A percentile compares a stretch with the other conserved stretches of the same genome.
Conservation (phyloP, 768 basidiomycete genomes). For the Vararia minispora region DNA sequence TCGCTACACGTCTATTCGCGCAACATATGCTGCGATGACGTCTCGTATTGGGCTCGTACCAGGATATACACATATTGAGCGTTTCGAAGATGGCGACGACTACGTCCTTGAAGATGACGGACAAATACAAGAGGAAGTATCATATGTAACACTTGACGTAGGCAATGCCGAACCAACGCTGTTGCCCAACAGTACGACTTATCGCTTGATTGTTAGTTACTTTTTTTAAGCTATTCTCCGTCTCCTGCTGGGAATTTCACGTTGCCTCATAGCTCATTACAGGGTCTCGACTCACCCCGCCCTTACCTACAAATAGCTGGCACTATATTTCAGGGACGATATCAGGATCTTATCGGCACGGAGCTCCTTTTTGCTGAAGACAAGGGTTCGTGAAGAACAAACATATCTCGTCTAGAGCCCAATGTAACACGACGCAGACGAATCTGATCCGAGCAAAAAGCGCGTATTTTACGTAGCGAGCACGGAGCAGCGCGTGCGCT, state of each 20-base stretch:
- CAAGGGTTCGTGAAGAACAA: conserved; percentile 32
- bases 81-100: conserved; percentile 56
- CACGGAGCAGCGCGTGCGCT: conserved; percentile 60
- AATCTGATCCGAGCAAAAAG: conserved; percentile 36
- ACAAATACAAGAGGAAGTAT: conserved; percentile 37
- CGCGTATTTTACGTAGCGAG: conserved; percentile 45
- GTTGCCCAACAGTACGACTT: conserved; percentile 57
- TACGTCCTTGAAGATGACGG: conserved; percentile 37
- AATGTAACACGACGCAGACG: conserved; percentile 22
- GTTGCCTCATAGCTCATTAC: not conserved
- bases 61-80: conserved; percentile 56
- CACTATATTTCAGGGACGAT: conserved; percentile 58
- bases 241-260: too few relatives aligned
- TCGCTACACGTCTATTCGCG: too few relatives aligned
- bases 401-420: not conserved
- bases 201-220: conserved; percentile 60
- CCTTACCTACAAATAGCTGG: conserved; percentile 73
- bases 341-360: conserved; percentile 59
- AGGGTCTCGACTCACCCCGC: conserved; percentile 68
- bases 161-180: conserved; percentile 63
- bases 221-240: too few relatives aligned
- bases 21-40: too few relatives aligned
- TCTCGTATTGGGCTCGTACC: conserved; percentile 26
- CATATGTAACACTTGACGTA: conserved; percentile 67
- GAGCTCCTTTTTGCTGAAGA: conserved; percentile 68